Evolutionary conservation across 805 yeast genomes (phyloP).

Genomic region (Blastobotrys chiropterorum): DNA sequence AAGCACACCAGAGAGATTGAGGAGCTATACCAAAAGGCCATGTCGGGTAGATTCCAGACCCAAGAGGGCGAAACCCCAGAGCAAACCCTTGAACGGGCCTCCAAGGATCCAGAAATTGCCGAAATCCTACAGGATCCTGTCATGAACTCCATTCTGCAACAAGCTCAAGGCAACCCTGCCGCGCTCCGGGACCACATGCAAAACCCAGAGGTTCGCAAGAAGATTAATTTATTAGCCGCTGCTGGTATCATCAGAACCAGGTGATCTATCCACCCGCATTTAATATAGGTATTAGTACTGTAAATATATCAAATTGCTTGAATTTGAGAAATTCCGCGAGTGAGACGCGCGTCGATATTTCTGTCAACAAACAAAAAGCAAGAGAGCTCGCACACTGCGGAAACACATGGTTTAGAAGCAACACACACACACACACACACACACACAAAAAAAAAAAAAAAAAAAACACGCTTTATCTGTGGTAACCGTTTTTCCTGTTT

Average conservation of each 20-base stretch:
- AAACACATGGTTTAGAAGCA: too few species aligned
- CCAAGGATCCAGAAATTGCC: conserved; percentile 91
- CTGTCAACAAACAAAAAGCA: too few species aligned
- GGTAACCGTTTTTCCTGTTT: not conserved
- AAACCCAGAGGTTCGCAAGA: conserved; percentile 86
- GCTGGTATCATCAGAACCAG: conserved; percentile 96
- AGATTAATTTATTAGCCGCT: conserved; percentile 83
- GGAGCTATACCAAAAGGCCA: conserved; percentile 70
- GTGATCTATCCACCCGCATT: conserved; percentile 28
- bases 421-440: too few species aligned
- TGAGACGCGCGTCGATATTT: too few species aligned
- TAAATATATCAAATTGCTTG: too few species aligned
- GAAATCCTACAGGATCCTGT: conserved; percentile 88
- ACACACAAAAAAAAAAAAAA: too few species aligned
- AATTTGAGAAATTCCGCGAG: too few species aligned
- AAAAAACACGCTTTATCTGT: not conserved
- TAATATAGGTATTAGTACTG: not conserved
- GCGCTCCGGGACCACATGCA: conserved; percentile 97
- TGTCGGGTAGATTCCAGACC: conserved; percentile 68
- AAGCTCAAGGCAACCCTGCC: conserved; percentile 92
- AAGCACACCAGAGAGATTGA: conserved; percentile 72
- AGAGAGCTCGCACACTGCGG: too few species aligned
- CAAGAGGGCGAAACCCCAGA: conserved; percentile 88
- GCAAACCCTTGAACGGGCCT: conserved; percentile 84
- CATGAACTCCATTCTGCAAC: conserved; percentile 90